These are phyloP conservation scores for Cubamyces lactineus DNA, from an alignment of 768 basidiomycete genomes.

Conservation along the genomic window DNA sequence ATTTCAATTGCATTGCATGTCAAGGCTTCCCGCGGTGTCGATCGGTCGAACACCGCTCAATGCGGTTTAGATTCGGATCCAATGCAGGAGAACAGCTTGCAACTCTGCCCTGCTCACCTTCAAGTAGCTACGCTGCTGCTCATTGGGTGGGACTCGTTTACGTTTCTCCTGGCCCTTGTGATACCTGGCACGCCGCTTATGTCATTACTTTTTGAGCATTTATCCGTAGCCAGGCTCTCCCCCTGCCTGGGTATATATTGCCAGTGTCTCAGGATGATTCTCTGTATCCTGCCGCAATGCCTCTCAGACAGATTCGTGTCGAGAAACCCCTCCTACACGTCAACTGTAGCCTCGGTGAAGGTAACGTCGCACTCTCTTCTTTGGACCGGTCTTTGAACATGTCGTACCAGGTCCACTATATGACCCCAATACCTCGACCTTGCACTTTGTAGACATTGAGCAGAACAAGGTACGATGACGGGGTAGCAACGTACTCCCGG, in stretches of 20 bases:
- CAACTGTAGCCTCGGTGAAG: conserved; percentile 65
- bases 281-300: conserved; percentile 7
- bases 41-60: conserved; percentile 8
- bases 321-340: conserved; percentile 48
- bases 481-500: no score
- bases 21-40: conserved; percentile 6
- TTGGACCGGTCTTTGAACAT: not conserved
- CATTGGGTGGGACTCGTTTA: conserved; percentile 14
- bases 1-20: conserved; percentile 4
- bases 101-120: not conserved
- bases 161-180: conserved; percentile 16
- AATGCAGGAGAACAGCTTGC: conserved; percentile 13
- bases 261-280: not conserved
- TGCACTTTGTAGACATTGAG: conserved; percentile 73
- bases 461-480: conserved; percentile 48
- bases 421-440: conserved; percentile 51
- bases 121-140: conserved; percentile 12
- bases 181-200: conserved; percentile 19
- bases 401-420: conserved; percentile 57
- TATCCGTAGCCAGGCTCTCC: conserved; percentile 3
- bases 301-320: conserved; percentile 42
- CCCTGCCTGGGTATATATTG: conserved; percentile 4
- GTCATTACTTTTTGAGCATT: conserved; percentile 19
- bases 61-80: conserved; percentile 5
- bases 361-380: conserved; percentile 35